A percentile compares a stretch with the other conserved stretches of the same genome.
phyloP scores from a whole-genome alignment of 1,284 basidiomycete genomes.

The Schizophyllum commune region DNA sequence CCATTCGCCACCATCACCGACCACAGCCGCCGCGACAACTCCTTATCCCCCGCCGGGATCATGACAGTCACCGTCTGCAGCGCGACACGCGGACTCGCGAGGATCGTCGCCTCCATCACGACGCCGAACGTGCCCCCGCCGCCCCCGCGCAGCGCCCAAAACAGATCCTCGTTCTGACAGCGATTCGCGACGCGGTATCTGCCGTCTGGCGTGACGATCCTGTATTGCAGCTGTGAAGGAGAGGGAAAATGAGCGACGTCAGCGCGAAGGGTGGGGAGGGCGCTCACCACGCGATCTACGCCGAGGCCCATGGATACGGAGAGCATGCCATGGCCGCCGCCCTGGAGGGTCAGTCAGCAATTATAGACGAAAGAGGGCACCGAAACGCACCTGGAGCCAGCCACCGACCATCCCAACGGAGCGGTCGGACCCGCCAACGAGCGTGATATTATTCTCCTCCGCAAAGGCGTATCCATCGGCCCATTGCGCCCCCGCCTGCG shows the following conservation, averaged over 20 bases:
- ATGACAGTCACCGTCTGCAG: slow-evolving; percentile 23
- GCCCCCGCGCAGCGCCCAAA: slow-evolving; percentile 37
- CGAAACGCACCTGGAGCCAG: slow-evolving; percentile 17
- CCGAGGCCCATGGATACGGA: slow-evolving; percentile 30
- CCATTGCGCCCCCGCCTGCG: slow-evolving; percentile 13
- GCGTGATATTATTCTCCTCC: slow-evolving; percentile 12
- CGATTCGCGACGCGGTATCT: slow-evolving; percentile 26
- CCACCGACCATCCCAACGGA: slow-evolving; percentile 24
- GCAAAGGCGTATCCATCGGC: slow-evolving; percentile 13
- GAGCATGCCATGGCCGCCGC: slow-evolving; percentile 41
- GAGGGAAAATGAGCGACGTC: not conserved
- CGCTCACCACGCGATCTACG: slow-evolving; percentile 32
- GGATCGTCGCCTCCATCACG: slow-evolving; percentile 26
- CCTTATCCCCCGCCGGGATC: slow-evolving; percentile 7
- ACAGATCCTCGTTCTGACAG: slow-evolving; percentile 34
- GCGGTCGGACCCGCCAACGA: slow-evolving; percentile 10
- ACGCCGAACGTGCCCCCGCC: slow-evolving; percentile 34
- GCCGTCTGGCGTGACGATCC: slow-evolving; percentile 35
- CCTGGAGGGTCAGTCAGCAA: slow-evolving; percentile 19
- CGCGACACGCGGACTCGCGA: slow-evolving; percentile 26
- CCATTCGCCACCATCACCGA: slow-evolving; percentile 28
- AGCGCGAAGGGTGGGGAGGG: not conserved
- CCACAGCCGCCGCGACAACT: slow-evolving; percentile 19
- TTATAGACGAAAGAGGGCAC: slow-evolving; percentile 3
- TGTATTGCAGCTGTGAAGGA: slow-evolving; percentile 27